These are phyloP conservation scores for Microbotryum lychnidis-dioicae DNA, from an alignment of 1,284 basidiomycete species.

Conservation along the genomic window DNA sequence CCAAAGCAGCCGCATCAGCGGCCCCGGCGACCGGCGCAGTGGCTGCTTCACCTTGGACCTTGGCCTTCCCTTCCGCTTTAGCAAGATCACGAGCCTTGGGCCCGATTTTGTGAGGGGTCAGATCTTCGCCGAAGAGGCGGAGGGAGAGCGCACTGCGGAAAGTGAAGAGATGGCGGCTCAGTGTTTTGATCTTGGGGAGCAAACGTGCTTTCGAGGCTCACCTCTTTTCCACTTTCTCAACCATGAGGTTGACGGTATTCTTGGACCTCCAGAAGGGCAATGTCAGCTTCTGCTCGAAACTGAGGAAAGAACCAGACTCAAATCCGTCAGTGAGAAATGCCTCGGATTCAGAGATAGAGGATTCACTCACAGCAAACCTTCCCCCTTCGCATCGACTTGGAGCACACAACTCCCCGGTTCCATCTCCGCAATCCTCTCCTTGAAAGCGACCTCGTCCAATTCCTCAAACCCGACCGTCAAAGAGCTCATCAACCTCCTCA, in stretches of 20 bases:
- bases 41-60: not conserved
- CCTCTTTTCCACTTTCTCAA: constrained; percentile 92
- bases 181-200: not conserved
- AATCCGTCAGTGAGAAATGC: not conserved
- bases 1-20: not conserved
- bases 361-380: constrained; percentile 51
- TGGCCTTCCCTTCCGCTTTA: not conserved
- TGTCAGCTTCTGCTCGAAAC: constrained; percentile 63
- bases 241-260: constrained; percentile 74
- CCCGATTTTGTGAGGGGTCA: constrained; percentile 45
- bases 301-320: constrained; percentile 35
- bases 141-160: constrained; percentile 59
- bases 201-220: constrained; percentile 37
- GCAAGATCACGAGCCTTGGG: not conserved
- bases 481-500: constrained; percentile 51
- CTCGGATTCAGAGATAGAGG: constrained; percentile 14
- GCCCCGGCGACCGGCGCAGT: not conserved
- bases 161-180: not conserved
- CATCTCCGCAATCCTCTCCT: constrained; percentile 39
- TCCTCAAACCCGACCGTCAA: constrained; percentile 46
- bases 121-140: constrained; percentile 66
- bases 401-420: constrained; percentile 66
- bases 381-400: constrained; percentile 53
- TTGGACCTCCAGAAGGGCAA: constrained; percentile 88
- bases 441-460: constrained; percentile 54